A percentile compares a stretch with the other conserved stretches of the same genome.
Conservation (phyloP, 192 early-diverging fungal genomes). For the Backusella tarrabulga region DNA sequence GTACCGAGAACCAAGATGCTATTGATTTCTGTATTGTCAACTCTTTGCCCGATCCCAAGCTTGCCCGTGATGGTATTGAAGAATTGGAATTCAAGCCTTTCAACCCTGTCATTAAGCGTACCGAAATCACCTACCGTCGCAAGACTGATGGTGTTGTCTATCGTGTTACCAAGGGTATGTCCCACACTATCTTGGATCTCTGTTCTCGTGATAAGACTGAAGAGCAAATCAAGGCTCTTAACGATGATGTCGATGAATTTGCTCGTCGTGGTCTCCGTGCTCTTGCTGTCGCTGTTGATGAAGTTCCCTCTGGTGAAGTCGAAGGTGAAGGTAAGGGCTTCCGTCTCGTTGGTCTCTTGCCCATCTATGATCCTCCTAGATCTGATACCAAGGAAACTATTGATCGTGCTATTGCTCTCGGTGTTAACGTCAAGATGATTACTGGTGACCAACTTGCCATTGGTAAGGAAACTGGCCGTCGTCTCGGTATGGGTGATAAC, state of each 20-base stretch:
- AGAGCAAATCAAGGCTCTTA: slow-evolving; percentile 46
- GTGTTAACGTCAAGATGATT: slow-evolving; percentile 89
- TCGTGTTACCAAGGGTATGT: slow-evolving; percentile 74
- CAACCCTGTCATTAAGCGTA: slow-evolving; percentile 77
- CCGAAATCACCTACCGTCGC: slow-evolving; percentile 67
- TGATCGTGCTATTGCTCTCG: slow-evolving; percentile 68
- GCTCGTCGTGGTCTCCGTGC: slow-evolving; percentile 68
- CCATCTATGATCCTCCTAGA: slow-evolving; percentile 74
- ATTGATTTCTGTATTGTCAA: slow-evolving; percentile 75
- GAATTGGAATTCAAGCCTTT: slow-evolving; percentile 69
- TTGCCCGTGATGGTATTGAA: slow-evolving; percentile 65
- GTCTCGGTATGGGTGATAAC: slow-evolving; percentile 66
- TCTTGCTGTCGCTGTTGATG: slow-evolving; percentile 71
- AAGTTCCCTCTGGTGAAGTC: slow-evolving; percentile 55
- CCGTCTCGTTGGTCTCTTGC: slow-evolving; percentile 67
- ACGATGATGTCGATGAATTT: slow-evolving; percentile 63
- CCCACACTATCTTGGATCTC: slow-evolving; percentile 68
- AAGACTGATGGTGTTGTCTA: slow-evolving; percentile 59
- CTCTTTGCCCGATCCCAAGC: slow-evolving; percentile 53
- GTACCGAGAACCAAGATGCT: slow-evolving; percentile 74
- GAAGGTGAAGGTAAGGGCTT: slow-evolving; percentile 66
- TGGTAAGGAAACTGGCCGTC: slow-evolving; percentile 77
- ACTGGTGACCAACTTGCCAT: slow-evolving; percentile 90
- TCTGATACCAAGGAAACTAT: slow-evolving; percentile 80
- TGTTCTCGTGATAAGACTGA: slow-evolving; percentile 66